Conservation (phyloP, 139 green algal species). For the Coelastrella sp. region DNA sequence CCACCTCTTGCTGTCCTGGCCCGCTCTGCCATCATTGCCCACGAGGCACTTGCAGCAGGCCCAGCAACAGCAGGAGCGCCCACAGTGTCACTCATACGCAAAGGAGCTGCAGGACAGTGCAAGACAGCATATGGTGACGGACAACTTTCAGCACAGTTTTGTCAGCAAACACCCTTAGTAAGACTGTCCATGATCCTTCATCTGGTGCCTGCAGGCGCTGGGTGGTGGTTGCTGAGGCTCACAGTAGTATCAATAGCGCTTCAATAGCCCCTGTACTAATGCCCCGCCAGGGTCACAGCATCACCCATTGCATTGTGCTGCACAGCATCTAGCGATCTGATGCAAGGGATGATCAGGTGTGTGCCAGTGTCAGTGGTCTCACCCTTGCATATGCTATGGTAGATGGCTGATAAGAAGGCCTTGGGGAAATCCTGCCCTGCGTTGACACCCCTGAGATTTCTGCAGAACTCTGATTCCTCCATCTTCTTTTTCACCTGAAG, state of each 20-base stretch:
- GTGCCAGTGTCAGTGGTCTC: neutral
- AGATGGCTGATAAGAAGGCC: constrained; percentile 86
- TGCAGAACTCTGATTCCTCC: constrained; percentile 86
- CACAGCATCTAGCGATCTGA: too few relatives aligned
- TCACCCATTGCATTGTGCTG: too few relatives aligned
- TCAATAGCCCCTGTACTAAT: neutral
- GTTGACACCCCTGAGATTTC: constrained; percentile 97
- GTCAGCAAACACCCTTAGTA: too few relatives aligned
- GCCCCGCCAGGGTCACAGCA: neutral
- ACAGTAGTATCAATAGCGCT: neutral
- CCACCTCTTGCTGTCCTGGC: neutral
- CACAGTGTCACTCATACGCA: constrained; percentile 37
- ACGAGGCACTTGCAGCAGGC: constrained; percentile 13
- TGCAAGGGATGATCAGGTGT: too few relatives aligned
- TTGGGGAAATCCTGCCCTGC: constrained; percentile 87
- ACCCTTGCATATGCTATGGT: constrained; percentile 55
- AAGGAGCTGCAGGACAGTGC: constrained; percentile 14
- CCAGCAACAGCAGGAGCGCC: neutral
- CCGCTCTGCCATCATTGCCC: constrained; percentile 35
- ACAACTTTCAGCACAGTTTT: too few relatives aligned
- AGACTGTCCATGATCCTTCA: too few relatives aligned
- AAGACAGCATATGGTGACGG: too few relatives aligned
- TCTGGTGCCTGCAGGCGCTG: too few relatives aligned
- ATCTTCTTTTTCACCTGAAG: constrained; percentile 86
- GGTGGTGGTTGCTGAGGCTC: too few relatives aligned